Conservation (phyloP, 345 rosid species). For the Citrus mangshanensis region DNA sequence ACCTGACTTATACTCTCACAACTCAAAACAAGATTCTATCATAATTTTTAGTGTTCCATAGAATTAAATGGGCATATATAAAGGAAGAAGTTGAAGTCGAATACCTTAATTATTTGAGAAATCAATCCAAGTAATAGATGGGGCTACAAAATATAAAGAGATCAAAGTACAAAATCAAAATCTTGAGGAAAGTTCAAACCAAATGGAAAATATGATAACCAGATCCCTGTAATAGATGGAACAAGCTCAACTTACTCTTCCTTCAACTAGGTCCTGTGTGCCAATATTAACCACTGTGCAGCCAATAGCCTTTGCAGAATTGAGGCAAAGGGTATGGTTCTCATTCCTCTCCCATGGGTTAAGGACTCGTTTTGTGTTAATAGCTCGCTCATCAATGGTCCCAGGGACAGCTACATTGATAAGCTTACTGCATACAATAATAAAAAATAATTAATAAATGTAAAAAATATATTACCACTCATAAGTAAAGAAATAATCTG, state of each 20-base stretch:
- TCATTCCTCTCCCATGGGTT: constrained; percentile 99
- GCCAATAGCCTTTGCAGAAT: constrained; percentile 98
- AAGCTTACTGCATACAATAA: constrained; percentile 71
- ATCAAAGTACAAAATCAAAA: constrained; percentile 15
- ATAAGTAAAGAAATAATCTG: neutral
- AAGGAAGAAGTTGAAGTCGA: constrained; percentile 8
- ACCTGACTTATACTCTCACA: neutral
- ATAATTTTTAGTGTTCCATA: neutral
- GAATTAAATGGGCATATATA: neutral
- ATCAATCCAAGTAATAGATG: constrained; percentile 94
- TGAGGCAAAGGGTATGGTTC: constrained; percentile 94
- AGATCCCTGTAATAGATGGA: neutral
- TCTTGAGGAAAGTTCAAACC: constrained; percentile 10
- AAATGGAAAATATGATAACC: constrained; percentile 8
- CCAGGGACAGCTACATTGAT: constrained; percentile 97
- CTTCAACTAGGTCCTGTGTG: constrained; percentile 89
- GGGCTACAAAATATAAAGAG: constrained; percentile 49
- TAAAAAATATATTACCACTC: neutral
- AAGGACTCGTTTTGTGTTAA: constrained; percentile 73
- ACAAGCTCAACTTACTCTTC: constrained; percentile 58
- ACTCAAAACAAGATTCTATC: neutral
- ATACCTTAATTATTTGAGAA: constrained; percentile 95
- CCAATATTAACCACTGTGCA: constrained; percentile 98
- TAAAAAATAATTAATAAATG: constrained; percentile 17
- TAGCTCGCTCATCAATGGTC: constrained; percentile 97